Evolutionary conservation across 2,329 filamentous ascomycete genomes (phyloP).

Genomic region (Colletotrichum tropicale): DNA sequence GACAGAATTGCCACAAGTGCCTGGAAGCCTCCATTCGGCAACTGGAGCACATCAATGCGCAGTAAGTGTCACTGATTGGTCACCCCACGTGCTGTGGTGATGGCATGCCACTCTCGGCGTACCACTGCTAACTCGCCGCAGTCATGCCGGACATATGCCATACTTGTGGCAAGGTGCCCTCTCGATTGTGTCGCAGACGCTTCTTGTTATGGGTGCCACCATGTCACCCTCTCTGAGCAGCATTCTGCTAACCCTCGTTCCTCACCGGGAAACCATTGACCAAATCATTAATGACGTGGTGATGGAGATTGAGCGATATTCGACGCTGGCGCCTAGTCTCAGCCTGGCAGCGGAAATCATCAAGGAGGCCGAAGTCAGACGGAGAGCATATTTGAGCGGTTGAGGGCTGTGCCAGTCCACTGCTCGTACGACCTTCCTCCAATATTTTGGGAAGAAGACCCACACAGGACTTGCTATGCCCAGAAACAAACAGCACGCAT

Average conservation of each 20-base stretch:
- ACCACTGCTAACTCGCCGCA: conserved; percentile 40
- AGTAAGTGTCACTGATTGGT: conserved; percentile 56
- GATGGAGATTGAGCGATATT: conserved; percentile 75
- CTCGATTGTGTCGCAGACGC: conserved; percentile 81
- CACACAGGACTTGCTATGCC: not conserved
- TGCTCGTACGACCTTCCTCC: not conserved
- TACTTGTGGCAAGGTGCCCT: conserved; percentile 87
- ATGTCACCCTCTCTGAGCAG: conserved; percentile 76
- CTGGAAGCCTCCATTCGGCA: conserved; percentile 81
- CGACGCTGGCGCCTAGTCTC: conserved; percentile 77
- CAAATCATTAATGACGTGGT: conserved; percentile 80
- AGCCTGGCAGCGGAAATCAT: conserved; percentile 80
- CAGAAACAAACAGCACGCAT: not conserved
- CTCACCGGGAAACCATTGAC: conserved; percentile 68
- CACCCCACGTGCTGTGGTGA: conserved; percentile 4
- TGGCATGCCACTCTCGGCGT: not conserved
- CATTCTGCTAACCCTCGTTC: conserved; percentile 64
- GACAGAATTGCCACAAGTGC: conserved; percentile 81
- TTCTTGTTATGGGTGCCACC: conserved; percentile 83
- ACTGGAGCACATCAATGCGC: conserved; percentile 77
- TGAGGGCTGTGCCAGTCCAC: conserved; percentile 31
- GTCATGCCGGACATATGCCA: conserved; percentile 81
- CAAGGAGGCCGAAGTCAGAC: conserved; percentile 76
- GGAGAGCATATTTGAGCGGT: conserved; percentile 65
- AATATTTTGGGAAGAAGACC: not conserved